Conservation (phyloP, 352 stramenopile species). For the Globisporangium okanoganense region DNA sequence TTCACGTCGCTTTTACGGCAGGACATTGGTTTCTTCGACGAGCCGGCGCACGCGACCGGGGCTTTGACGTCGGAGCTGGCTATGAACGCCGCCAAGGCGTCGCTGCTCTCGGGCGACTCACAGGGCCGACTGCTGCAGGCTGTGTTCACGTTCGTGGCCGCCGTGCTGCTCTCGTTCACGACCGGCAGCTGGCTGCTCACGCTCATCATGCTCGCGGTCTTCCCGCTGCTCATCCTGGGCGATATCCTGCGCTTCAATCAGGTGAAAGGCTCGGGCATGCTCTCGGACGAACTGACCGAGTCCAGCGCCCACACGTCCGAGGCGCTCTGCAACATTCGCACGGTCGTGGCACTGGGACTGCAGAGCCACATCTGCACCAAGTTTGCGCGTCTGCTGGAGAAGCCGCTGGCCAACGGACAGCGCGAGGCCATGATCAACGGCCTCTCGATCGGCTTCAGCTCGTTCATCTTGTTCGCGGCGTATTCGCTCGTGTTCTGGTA, state of each 20-base stretch:
- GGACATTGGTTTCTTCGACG: conserved; percentile 71
- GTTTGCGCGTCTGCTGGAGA: conserved; percentile 25
- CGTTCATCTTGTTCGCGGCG: conserved; percentile 29
- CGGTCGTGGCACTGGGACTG: conserved; percentile 33
- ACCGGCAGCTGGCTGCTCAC: conserved; percentile 18
- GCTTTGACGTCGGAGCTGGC: conserved; percentile 49
- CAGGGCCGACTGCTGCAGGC: conserved; percentile 46
- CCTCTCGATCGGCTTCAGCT: conserved; percentile 61
- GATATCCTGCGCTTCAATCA: conserved; percentile 24
- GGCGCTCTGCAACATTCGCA: conserved; percentile 39
- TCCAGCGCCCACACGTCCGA: conserved; percentile 38
- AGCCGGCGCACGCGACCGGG: conserved; percentile 38
- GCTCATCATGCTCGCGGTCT: conserved; percentile 16
- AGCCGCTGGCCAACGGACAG: conserved; percentile 15
- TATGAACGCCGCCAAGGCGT: conserved; percentile 43
- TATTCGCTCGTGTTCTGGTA: conserved; percentile 62
- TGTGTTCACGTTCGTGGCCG: conserved; percentile 29
- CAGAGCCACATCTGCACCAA: conserved; percentile 26
- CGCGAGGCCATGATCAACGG: conserved; percentile 30
- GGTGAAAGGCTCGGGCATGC: conserved; percentile 19
- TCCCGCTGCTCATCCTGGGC: conserved; percentile 20
- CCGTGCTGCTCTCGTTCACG: conserved; percentile 13
- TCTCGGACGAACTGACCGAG: conserved; percentile 25
- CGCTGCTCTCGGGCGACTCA: conserved; percentile 30
- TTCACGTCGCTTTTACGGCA: conserved; percentile 44